Conservation (phyloP, 2,329 filamentous ascomycete species). For the Phyllosticta citribraziliensis region DNA sequence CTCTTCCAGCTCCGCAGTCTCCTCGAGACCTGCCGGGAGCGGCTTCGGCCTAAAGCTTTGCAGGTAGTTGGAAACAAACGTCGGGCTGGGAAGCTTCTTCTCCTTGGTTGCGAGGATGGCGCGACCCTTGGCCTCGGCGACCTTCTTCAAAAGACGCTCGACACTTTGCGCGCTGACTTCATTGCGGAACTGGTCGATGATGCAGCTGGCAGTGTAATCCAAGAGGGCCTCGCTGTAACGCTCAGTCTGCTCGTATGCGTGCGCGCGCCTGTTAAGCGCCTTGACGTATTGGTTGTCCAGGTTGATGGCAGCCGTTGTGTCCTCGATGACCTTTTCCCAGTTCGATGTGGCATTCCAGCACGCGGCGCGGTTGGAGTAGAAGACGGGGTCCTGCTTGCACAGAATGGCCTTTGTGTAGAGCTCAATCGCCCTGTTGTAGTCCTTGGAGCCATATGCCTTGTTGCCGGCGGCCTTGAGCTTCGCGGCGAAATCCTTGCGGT, state of each 20-base stretch:
- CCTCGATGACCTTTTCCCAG: conserved; percentile 94
- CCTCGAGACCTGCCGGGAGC: conserved; percentile 72
- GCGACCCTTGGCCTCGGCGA: conserved; percentile 89
- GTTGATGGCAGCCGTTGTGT: conserved; percentile 87
- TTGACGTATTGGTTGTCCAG: conserved; percentile 96
- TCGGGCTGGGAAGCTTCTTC: conserved; percentile 86
- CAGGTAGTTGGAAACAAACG: conserved; percentile 96
- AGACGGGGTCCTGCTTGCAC: conserved; percentile 95
- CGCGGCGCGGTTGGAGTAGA: conserved; percentile 96
- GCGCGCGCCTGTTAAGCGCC: conserved; percentile 90
- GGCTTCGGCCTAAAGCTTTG: conserved; percentile 89
- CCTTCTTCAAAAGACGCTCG: conserved; percentile 89
- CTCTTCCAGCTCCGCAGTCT: conserved; percentile 65
- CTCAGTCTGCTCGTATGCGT: conserved; percentile 88
- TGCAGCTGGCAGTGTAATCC: conserved; percentile 97
- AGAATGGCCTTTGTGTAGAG: conserved; percentile 93
- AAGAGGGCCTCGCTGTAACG: conserved; percentile 90
- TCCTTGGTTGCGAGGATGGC: conserved; percentile 71
- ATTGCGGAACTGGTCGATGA: conserved; percentile 95
- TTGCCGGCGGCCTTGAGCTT: conserved; percentile 83
- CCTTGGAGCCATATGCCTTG: conserved; percentile 89
- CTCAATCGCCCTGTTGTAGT: conserved; percentile 87
- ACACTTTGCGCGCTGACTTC: conserved; percentile 80
- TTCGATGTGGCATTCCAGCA: conserved; percentile 90
- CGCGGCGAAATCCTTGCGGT: background rate